Conservation (phyloP, 1,139 yeast genomes). For the Suhomyces terraborum region DNA sequence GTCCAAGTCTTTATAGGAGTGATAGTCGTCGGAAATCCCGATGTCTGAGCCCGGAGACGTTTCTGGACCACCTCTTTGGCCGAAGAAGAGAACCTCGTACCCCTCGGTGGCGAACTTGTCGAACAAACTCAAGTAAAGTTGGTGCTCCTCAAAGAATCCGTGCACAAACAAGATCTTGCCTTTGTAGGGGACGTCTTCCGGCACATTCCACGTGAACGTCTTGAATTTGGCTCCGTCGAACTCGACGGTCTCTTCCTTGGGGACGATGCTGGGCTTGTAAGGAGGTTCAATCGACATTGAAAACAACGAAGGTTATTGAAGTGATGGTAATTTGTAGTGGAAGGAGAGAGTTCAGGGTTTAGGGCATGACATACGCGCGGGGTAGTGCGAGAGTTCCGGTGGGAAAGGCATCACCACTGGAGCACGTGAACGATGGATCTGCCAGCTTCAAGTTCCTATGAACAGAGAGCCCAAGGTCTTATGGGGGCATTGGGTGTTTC, state of each 20-base stretch:
- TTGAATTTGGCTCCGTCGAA: slow-evolving; percentile 42
- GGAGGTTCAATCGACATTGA: slow-evolving; percentile 27
- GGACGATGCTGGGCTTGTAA: slow-evolving; percentile 37
- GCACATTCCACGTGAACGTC: slow-evolving; percentile 44
- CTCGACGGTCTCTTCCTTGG: slow-evolving; percentile 31
- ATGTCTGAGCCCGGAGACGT: slow-evolving; percentile 61
- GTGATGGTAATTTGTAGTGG: too few relatives aligned
- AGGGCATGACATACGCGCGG: too few relatives aligned
- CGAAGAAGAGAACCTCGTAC: slow-evolving; percentile 74
- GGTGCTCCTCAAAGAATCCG: slow-evolving; percentile 75
- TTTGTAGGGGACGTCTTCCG: slow-evolving; percentile 36
- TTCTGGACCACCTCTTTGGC: slow-evolving; percentile 87
- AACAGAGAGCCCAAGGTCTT: too few relatives aligned
- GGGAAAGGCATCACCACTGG: too few relatives aligned
- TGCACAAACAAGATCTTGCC: slow-evolving; percentile 70
- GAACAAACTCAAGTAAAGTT: slow-evolving; percentile 56
- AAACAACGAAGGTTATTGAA: too few relatives aligned
- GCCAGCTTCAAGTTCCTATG: too few relatives aligned
- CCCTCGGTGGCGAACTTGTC: slow-evolving; percentile 63
- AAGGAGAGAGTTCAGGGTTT: too few relatives aligned
- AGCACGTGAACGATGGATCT: too few relatives aligned
- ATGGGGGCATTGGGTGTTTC: too few relatives aligned
- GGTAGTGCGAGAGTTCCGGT: too few relatives aligned
- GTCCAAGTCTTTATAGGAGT: slow-evolving; percentile 70
- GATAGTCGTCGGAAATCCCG: slow-evolving; percentile 69